A percentile compares a stretch with the other conserved stretches of the same genome.
These are phyloP conservation scores for Oropetium thomaeum DNA, from an alignment of 176 grass and related monocot species.

Conservation along the genomic window DNA sequence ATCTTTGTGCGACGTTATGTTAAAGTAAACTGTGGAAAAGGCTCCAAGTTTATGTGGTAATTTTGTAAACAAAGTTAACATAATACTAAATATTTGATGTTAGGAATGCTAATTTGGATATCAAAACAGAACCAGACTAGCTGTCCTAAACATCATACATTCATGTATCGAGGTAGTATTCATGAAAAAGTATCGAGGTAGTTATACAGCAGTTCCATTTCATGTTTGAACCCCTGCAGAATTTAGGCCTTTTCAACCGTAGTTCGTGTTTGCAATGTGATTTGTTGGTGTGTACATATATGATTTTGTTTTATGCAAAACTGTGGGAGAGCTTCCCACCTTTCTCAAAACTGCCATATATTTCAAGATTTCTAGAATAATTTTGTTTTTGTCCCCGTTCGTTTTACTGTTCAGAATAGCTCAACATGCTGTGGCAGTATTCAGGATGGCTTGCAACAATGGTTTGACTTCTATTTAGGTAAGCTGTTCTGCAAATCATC, in stretches of 20 bases:
- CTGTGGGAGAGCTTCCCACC: not conserved
- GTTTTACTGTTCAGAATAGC: not conserved
- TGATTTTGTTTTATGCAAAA: not conserved
- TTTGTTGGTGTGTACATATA: not conserved
- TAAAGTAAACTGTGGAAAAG: not conserved
- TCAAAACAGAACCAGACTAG: too few species aligned
- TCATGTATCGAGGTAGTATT: too few species aligned
- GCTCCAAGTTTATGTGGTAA: not conserved
- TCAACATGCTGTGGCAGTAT: not conserved
- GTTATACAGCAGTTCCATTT: too few species aligned
- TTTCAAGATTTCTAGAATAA: not conserved
- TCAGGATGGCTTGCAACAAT: not conserved
- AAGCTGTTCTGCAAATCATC: not conserved
- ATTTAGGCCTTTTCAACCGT: too few species aligned
- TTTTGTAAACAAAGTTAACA: too few species aligned
- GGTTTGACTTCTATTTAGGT: not conserved
- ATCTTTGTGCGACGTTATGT: not conserved
- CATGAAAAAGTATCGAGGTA: too few species aligned
- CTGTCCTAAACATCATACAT: too few species aligned
- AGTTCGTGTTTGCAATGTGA: not conserved
- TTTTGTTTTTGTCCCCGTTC: not conserved
- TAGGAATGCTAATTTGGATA: too few species aligned
- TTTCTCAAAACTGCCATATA: not conserved
- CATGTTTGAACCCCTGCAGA: too few species aligned
- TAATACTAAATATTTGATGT: too few species aligned